These are phyloP conservation scores for Capsicum baccatum DNA, from an alignment of 257 asterid genomes.

Conservation along the genomic window DNA sequence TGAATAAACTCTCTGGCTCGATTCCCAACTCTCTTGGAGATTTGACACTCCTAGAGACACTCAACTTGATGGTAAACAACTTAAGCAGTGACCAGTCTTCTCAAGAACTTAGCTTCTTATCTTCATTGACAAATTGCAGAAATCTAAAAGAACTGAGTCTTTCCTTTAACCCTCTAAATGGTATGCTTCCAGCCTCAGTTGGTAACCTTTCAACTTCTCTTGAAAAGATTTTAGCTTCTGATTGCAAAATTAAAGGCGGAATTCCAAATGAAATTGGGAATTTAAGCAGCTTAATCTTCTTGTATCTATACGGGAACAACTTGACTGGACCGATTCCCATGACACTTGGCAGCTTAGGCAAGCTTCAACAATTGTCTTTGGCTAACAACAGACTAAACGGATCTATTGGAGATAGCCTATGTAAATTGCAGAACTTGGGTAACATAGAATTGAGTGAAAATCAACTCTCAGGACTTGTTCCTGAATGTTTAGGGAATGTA, in stretches of 20 bases:
- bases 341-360: neutral
- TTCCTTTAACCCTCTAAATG: conserved; percentile 25
- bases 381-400: conserved; percentile 34
- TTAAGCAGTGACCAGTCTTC: conserved; percentile 33
- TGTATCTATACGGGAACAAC: neutral
- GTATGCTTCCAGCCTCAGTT: conserved; percentile 37
- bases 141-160: neutral
- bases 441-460: conserved; percentile 25
- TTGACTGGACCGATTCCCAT: conserved; percentile 22
- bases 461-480: conserved; percentile 35
- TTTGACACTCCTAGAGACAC: conserved; percentile 36
- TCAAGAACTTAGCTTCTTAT: conserved; percentile 12
- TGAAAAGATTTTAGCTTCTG: neutral
- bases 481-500: conserved; percentile 40
- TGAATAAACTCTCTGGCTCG: conserved; percentile 38
- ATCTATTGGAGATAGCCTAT: conserved; percentile 25
- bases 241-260: conserved; percentile 31
- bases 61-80: conserved; percentile 40
- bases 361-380: neutral
- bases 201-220: conserved; percentile 46
- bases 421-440: conserved; percentile 31
- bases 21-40: conserved; percentile 49
- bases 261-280: conserved; percentile 46
- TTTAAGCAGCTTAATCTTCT: conserved; percentile 13
- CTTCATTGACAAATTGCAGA: conserved; percentile 29